These are phyloP conservation scores for Geotrichum reessii DNA, from an alignment of 1,139 yeast genomes.

Conservation along the genomic window DNA sequence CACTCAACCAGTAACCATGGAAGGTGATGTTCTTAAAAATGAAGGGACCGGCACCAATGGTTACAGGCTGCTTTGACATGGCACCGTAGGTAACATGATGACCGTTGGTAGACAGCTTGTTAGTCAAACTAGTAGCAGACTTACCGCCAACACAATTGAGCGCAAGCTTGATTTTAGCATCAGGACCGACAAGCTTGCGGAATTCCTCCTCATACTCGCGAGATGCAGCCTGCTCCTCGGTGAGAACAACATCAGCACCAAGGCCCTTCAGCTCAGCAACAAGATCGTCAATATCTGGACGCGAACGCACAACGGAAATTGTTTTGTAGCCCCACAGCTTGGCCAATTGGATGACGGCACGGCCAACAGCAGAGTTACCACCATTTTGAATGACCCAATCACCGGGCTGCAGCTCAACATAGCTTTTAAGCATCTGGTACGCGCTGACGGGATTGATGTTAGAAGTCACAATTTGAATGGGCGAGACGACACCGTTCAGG, in stretches of 20 bases:
- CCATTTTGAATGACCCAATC: slow-evolving; percentile 98
- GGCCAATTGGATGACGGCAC: slow-evolving; percentile 85
- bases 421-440: slow-evolving; percentile 75
- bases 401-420: slow-evolving; percentile 54
- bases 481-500: slow-evolving; percentile 4
- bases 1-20: slow-evolving; percentile 92
- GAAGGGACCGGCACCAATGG: slow-evolving; percentile 78
- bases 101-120: slow-evolving; percentile 69
- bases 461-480: slow-evolving; percentile 16
- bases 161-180: slow-evolving; percentile 57
- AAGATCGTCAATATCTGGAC: slow-evolving; percentile 65
- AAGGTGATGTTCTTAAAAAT: slow-evolving; percentile 84
- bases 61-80: slow-evolving; percentile 93
- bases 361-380: slow-evolving; percentile 95
- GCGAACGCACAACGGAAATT: slow-evolving; percentile 79
- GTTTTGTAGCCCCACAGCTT: slow-evolving; percentile 73
- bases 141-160: slow-evolving; percentile 93
- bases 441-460: slow-evolving; percentile 89
- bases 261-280: slow-evolving; percentile 50
- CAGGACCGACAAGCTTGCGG: slow-evolving; percentile 38
- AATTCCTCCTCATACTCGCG: slow-evolving; percentile 62
- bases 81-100: slow-evolving; percentile 92
- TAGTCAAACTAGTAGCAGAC: slow-evolving; percentile 70
- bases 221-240: slow-evolving; percentile 76
- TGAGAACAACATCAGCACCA: slow-evolving; percentile 87